Conservation (phyloP, 306 rosid genomes). For the Casuarina glauca region DNA sequence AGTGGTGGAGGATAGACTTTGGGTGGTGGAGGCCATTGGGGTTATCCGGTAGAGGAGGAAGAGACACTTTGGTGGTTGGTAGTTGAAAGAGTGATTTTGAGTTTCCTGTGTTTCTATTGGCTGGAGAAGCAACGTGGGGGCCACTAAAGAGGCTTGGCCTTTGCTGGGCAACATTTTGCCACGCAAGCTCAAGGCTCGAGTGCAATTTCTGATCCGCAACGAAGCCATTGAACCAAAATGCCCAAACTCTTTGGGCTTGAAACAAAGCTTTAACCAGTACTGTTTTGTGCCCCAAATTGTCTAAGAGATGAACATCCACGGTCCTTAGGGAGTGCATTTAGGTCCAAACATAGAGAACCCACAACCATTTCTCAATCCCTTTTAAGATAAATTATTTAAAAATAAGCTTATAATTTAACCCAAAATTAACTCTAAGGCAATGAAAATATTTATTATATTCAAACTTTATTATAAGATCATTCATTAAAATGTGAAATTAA, state of each 20-base stretch:
- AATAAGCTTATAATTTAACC: no score
- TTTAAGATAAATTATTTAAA: no score
- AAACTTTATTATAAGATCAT: no score
- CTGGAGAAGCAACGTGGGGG: conserved; percentile 18
- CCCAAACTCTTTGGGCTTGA: not conserved
- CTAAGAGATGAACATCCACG: no score
- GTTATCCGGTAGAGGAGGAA: conserved; percentile 40
- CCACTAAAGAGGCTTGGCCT: not conserved
- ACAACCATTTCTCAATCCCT: no score
- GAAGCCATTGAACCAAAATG: not conserved
- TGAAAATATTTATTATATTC: no score
- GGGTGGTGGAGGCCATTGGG: conserved; percentile 61
- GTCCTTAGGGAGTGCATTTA: no score
- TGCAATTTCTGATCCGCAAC: no score
- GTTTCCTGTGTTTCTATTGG: conserved; percentile 31
- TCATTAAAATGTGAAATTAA: no score
- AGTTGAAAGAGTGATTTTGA: not conserved
- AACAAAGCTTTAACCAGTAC: not conserved
- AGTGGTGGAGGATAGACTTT: conserved; percentile 51
- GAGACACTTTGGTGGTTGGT: conserved; percentile 8
- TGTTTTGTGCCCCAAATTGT: not conserved
- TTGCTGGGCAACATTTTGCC: conserved; percentile 20
- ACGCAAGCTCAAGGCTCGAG: not conserved
- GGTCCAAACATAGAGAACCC: no score
- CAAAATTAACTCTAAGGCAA: no score